These are phyloP conservation scores for Cryptococcus depauperatus DNA, from an alignment of 1,284 basidiomycete genomes.

Conservation along the genomic window DNA sequence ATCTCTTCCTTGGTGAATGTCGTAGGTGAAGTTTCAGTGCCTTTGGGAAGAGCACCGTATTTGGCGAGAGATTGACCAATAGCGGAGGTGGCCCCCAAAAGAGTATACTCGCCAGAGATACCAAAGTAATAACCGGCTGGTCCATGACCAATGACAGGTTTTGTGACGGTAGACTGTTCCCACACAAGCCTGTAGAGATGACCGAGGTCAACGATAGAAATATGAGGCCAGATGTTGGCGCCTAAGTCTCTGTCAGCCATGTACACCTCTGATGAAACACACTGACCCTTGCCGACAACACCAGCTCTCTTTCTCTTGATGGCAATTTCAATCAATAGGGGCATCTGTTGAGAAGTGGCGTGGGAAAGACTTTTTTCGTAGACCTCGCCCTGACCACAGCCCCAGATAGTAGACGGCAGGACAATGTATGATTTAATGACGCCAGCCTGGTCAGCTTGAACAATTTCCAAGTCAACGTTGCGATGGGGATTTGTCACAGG, in stretches of 20 bases:
- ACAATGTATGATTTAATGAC: conserved; percentile 42
- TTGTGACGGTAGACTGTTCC: conserved; percentile 11
- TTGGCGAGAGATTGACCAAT: conserved; percentile 35
- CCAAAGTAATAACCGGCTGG: conserved; percentile 41
- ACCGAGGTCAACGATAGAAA: conserved; percentile 25
- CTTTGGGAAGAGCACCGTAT: conserved; percentile 14
- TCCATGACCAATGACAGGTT: conserved; percentile 32
- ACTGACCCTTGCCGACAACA: conserved; percentile 40
- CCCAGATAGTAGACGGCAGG: conserved; percentile 45
- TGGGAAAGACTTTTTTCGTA: conserved; percentile 35
- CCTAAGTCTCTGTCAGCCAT: conserved; percentile 12
- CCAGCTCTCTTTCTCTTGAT: conserved; percentile 38
- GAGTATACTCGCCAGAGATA: conserved; percentile 40
- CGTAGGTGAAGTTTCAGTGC: conserved; percentile 25
- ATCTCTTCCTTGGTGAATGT: conserved; percentile 36
- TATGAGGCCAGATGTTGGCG: conserved; percentile 34
- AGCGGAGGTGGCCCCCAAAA: conserved; percentile 25
- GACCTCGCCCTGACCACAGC: conserved; percentile 30
- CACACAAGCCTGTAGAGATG: conserved; percentile 33
- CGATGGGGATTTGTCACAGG: conserved; percentile 27
- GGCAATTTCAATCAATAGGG: conserved; percentile 32
- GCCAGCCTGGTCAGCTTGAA: conserved; percentile 36
- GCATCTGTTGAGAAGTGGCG: conserved; percentile 36
- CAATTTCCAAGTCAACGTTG: conserved; percentile 35
- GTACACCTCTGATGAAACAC: no score